Percentiles rank a stretch among this genome's conserved stretches.
phyloP scores from a whole-genome alignment of 768 basidiomycete genomes.

The Lactarius vividus region DNA sequence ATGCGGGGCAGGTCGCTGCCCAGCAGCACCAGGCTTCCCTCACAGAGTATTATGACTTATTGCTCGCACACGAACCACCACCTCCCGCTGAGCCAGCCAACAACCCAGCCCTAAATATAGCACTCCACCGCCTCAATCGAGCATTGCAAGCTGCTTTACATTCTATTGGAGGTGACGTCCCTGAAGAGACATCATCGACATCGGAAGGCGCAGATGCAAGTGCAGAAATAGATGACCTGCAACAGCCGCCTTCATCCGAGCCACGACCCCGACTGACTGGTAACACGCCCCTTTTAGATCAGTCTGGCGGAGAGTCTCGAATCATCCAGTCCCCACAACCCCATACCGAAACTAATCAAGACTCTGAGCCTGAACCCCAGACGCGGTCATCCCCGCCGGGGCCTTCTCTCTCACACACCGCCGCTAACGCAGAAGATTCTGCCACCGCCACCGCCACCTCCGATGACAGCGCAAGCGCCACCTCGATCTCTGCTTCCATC shows the following conservation, averaged over 20 bases:
- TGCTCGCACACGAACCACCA: slow-evolving; percentile 65
- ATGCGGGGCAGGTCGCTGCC: slow-evolving; percentile 66
- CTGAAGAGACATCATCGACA: slow-evolving; percentile 20
- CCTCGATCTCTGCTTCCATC: neutral
- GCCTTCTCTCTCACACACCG: slow-evolving; percentile 2
- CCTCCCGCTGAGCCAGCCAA: slow-evolving; percentile 54
- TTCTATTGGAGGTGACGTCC: slow-evolving; percentile 62
- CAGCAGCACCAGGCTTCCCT: slow-evolving; percentile 87
- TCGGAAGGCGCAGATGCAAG: slow-evolving; percentile 23
- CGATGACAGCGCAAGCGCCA: neutral
- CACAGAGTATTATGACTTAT: slow-evolving; percentile 84
- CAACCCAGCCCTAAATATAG: slow-evolving; percentile 57
- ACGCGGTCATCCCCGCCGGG: slow-evolving; percentile 2
- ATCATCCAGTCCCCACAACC: neutral
- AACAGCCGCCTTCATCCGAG: slow-evolving; percentile 10
- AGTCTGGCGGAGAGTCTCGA: neutral
- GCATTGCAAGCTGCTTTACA: slow-evolving; percentile 70
- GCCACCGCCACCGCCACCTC: slow-evolving; percentile 24
- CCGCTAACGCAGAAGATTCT: neutral
- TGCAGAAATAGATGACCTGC: neutral
- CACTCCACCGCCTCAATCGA: slow-evolving; percentile 69
- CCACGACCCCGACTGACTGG: neutral
- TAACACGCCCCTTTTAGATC: neutral
- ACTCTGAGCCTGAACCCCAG: slow-evolving; percentile 4
- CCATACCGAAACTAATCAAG: neutral